Conservation (phyloP, 805 yeast species). For the Lachancea quebecensis region DNA sequence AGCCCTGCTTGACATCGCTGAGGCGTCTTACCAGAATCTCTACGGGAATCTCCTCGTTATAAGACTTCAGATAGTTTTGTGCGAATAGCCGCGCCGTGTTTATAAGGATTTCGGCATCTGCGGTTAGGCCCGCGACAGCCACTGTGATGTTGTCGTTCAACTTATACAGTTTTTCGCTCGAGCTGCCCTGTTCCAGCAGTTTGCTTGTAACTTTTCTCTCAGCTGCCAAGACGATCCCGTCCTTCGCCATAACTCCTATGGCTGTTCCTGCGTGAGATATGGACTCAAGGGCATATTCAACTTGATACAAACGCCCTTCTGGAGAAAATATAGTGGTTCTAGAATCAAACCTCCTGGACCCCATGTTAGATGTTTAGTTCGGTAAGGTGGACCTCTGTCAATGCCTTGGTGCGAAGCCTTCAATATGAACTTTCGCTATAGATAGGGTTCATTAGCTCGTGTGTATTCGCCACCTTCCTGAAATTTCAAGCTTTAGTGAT, state of each 20-base stretch:
- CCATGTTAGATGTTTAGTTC: conserved; percentile 33
- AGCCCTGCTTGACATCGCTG: conserved; percentile 94
- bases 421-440: no score
- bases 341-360: conserved; percentile 97
- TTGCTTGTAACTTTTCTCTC: conserved; percentile 93
- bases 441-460: neutral
- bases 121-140: conserved; percentile 97
- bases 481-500: neutral
- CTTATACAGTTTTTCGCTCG: conserved; percentile 86
- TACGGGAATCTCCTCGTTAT: conserved; percentile 90
- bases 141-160: conserved; percentile 78
- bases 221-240: conserved; percentile 92
- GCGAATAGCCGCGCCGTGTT: conserved; percentile 81
- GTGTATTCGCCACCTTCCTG: conserved; percentile 2
- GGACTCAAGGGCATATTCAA: conserved; percentile 95
- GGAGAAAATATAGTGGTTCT: conserved; percentile 98
- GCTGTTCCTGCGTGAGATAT: conserved; percentile 97
- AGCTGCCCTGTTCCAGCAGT: conserved; percentile 85
- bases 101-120: conserved; percentile 89
- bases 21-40: conserved; percentile 81
- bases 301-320: conserved; percentile 95
- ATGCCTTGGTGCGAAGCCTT: neutral
- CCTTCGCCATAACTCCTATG: conserved; percentile 81
- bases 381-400: neutral
- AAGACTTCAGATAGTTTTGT: conserved; percentile 76